phyloP scores from a whole-genome alignment of 116 monocot genomes.

The Trichopus zeylanicus region DNA sequence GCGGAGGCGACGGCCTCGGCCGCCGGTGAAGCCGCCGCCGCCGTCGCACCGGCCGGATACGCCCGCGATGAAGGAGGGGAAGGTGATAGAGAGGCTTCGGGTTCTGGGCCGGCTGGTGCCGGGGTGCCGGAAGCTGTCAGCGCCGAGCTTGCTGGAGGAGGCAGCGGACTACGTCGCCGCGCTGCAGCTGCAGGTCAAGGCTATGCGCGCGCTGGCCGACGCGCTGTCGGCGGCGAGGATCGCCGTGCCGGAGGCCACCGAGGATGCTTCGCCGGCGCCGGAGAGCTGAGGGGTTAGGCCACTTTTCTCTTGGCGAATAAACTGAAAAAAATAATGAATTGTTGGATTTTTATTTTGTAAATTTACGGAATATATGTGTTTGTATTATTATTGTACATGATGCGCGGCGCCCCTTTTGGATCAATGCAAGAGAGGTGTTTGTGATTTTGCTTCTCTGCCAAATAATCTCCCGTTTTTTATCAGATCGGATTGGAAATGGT shows the following conservation, averaged over 20 bases:
- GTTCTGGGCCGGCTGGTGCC: constrained; percentile 44
- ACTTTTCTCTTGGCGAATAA: not conserved
- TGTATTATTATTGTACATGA: too few species aligned
- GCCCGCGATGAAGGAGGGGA: constrained; percentile 3
- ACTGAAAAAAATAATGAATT: not conserved
- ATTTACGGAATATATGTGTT: too few species aligned
- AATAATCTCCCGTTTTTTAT: too few species aligned
- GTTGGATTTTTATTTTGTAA: too few species aligned
- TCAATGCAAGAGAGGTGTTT: too few species aligned
- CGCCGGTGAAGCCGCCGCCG: not conserved
- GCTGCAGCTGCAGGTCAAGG: constrained; percentile 63
- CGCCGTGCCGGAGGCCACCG: not conserved
- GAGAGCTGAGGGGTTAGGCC: not conserved
- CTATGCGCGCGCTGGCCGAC: constrained; percentile 24
- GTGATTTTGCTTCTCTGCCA: too few species aligned
- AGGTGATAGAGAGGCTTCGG: constrained; percentile 37
- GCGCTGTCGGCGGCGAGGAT: not conserved
- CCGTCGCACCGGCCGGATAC: not conserved
- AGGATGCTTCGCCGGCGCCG: not conserved
- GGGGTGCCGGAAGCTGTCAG: constrained; percentile 41
- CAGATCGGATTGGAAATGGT: too few species aligned
- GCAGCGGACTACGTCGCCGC: constrained; percentile 68
- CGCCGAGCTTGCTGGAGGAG: constrained; percentile 52
- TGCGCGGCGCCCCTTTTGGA: too few species aligned
- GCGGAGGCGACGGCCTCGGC: not conserved